Evolutionary conservation across 1,139 yeast species (phyloP), one percentile per base, ranked within the genome.

Genomic region (Yamadazyma membranifaciens): DNA sequence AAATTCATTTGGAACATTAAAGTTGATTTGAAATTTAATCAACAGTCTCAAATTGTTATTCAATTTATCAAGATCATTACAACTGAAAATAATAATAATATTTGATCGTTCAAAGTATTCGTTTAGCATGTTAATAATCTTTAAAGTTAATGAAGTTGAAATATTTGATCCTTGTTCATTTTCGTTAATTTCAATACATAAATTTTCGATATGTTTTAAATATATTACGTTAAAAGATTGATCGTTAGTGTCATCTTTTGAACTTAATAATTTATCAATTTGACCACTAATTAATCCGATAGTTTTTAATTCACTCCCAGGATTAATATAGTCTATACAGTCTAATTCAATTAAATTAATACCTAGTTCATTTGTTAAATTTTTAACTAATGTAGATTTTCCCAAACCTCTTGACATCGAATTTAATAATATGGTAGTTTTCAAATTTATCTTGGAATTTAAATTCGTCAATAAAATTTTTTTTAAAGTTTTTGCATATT

Each of bases 341-440:
- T 89, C 95, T 12, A 92, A 62, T 39, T 80, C 87, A 33, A 85
- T 66, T 11, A 85, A 62, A 50, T 87, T 86, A 16, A 83, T 62
- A 0, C 97, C 96, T 40, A 83, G 58, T 31, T 77, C 77, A 6
- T 68, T 60, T 0, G 86, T 73, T 1, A 81, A 55, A 43, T 78
- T 76, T 41, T 75, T 62, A 0, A 87, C 77, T 29, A 86, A 57
- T 0, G 83, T 78, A 0, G 84, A 60, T 54, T 92, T 92, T 0
- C 98, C 98, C 7, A 87, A 79, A 5, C 87, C 91, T 40, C 95
- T 69, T 27, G 81, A 77, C 55, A 81, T 67, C 2, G 96, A 87
- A 38, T 76, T 78, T 25, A 92, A 58, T 27, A 91, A 58, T 0
- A 89, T 67, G 0, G 88, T 74, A 0, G 95, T 83, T 39, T 73